Percentiles rank a stretch among this genome's conserved stretches.
phyloP scores from a whole-genome alignment of 306 rosid genomes.

The Hippophae gyantsensis region DNA sequence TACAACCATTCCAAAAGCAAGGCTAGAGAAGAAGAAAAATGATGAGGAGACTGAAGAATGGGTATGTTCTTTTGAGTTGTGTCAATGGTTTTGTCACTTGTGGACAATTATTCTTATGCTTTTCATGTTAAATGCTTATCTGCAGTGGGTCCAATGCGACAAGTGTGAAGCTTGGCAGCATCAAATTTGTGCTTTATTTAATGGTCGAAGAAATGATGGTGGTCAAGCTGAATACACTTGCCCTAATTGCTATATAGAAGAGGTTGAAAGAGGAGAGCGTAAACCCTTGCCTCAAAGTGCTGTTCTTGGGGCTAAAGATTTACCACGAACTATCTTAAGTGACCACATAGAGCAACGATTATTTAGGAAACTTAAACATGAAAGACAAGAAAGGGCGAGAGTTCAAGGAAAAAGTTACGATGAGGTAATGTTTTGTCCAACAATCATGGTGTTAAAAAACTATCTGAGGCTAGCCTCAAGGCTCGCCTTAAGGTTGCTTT shows the following conservation, averaged over 20 bases:
- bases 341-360: slow-evolving; percentile 84
- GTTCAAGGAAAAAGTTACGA: slow-evolving; percentile 75
- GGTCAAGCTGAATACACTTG: slow-evolving; percentile 98
- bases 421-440: slow-evolving; percentile 47
- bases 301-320: slow-evolving; percentile 97
- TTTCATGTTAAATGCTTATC: slow-evolving; percentile 10
- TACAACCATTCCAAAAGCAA: slow-evolving; percentile 63
- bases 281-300: slow-evolving; percentile 90
- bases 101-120: slow-evolving; percentile 19
- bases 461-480: too few relatives aligned
- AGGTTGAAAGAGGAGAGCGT: slow-evolving; percentile 93
- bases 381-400: slow-evolving; percentile 78
- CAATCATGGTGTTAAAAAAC: too few relatives aligned
- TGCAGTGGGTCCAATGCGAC: slow-evolving; percentile 99
- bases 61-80: slow-evolving; percentile 37
- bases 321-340: slow-evolving; percentile 80
- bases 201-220: slow-evolving; percentile 91
- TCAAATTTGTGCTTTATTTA: slow-evolving; percentile 94
- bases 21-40: slow-evolving; percentile 89
- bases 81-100: slow-evolving; percentile 12
- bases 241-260: slow-evolving; percentile 82
- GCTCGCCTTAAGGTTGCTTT: too few relatives aligned
- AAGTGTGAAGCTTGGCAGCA: slow-evolving; percentile 99
- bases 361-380: slow-evolving; percentile 57
- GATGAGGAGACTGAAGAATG: slow-evolving; percentile 97